Evolutionary conservation across 208 protist genomes (phyloP).

Genomic region (Trypanosoma vivax): DNA sequence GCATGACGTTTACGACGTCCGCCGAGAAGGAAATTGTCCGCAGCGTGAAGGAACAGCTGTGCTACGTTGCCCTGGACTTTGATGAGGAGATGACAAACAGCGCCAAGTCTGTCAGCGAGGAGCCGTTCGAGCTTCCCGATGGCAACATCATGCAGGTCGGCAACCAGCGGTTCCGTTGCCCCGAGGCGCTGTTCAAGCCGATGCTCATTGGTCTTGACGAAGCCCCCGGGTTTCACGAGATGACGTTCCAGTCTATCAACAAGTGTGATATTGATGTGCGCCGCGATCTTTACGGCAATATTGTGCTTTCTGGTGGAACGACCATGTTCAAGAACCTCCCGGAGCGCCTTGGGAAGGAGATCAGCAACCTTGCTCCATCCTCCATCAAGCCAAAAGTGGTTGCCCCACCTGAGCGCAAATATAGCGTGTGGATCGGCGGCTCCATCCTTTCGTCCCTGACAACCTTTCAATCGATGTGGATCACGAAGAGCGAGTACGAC

Average conservation of each 20-base stretch:
- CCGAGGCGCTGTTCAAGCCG: conserved; percentile 97
- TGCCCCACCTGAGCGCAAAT: conserved; percentile 93
- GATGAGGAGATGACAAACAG: conserved; percentile 92
- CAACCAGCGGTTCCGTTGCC: conserved; percentile 82
- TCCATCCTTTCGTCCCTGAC: conserved; percentile 96
- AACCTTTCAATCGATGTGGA: conserved; percentile 97
- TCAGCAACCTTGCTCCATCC: conserved; percentile 76
- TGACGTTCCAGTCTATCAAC: conserved; percentile 94
- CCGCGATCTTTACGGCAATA: conserved; percentile 93
- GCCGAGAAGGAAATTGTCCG: conserved; percentile 94
- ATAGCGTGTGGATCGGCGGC: conserved; percentile 97
- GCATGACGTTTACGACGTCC: conserved; percentile 92
- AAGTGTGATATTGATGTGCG: conserved; percentile 93
- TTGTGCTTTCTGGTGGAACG: conserved; percentile 93
- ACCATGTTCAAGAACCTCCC: conserved; percentile 96
- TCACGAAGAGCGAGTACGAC: conserved; percentile 98
- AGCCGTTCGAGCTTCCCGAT: conserved; percentile 92
- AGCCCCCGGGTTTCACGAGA: conserved; percentile 90
- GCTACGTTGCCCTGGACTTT: conserved; percentile 91
- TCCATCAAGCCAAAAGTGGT: conserved; percentile 94
- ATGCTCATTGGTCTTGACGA: conserved; percentile 91
- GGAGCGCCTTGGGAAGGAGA: conserved; percentile 94
- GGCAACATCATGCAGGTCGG: conserved; percentile 86
- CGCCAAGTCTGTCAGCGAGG: conserved; percentile 61
- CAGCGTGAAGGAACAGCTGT: conserved; percentile 92